Percentiles rank a stretch among this genome's conserved stretches.
These are phyloP conservation scores for Exophiala spinifera DNA, from an alignment of 2,329 filamentous ascomycete species.

Conservation along the genomic window DNA sequence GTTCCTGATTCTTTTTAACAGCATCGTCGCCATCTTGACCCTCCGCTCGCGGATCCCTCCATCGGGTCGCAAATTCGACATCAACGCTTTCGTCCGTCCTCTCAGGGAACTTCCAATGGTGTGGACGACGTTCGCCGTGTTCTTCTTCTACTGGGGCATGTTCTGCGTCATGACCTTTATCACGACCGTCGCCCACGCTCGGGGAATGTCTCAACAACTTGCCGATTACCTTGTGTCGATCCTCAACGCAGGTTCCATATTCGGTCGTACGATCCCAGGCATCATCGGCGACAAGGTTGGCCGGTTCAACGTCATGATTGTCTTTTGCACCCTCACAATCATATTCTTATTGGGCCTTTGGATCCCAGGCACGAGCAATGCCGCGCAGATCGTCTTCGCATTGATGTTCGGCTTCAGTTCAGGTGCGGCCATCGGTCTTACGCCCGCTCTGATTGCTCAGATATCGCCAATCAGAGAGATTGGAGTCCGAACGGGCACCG, in stretches of 20 bases:
- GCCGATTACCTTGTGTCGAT: constrained; percentile 32
- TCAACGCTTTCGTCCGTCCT: constrained; percentile 33
- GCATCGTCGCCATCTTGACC: constrained; percentile 53
- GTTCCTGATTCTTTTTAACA: constrained; percentile 60
- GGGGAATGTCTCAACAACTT: constrained; percentile 28
- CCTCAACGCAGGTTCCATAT: constrained; percentile 39
- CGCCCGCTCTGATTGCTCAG: constrained; percentile 59
- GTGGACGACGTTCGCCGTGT: constrained; percentile 25
- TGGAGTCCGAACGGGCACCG: constrained; percentile 63
- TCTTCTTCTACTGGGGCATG: constrained; percentile 33
- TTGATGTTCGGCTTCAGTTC: constrained; percentile 68
- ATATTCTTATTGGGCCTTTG: constrained; percentile 54
- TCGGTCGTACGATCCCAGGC: constrained; percentile 56
- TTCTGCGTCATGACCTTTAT: constrained; percentile 32
- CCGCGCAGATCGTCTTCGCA: constrained; percentile 61
- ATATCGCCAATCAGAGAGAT: constrained; percentile 68
- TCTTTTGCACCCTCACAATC: constrained; percentile 47
- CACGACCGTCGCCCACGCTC: constrained; percentile 24
- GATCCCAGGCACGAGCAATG: constrained; percentile 53
- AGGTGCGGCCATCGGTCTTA: constrained; percentile 63
- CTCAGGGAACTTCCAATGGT: constrained; percentile 30
- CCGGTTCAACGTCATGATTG: constrained; percentile 53
- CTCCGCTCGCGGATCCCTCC: constrained; percentile 52
- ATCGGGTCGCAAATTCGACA: constrained; percentile 32
- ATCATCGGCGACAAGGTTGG: constrained; percentile 54